phyloP scores from a whole-genome alignment of 2,329 filamentous ascomycete genomes.

The Fusarium paranaense region DNA sequence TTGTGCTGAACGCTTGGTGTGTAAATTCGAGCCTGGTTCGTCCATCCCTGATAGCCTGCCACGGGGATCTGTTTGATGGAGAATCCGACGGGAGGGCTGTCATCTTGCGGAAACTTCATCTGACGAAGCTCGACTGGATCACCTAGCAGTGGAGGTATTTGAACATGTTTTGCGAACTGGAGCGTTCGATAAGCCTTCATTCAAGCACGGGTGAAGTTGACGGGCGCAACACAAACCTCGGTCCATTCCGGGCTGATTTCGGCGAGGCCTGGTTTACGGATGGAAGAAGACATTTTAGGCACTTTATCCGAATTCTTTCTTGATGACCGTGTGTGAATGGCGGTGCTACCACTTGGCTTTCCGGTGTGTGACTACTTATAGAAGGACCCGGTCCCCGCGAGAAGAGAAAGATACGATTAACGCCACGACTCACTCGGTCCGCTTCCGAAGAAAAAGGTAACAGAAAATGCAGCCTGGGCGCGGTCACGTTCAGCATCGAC shows the following conservation, averaged over 20 bases:
- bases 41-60: neutral
- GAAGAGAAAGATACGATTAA: neutral
- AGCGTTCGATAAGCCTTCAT: neutral
- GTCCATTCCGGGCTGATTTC: neutral
- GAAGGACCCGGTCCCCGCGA: neutral
- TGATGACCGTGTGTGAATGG: neutral
- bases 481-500: neutral
- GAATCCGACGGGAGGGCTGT: neutral
- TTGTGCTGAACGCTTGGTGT: neutral
- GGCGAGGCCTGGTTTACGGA: neutral
- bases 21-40: neutral
- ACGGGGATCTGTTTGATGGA: neutral
- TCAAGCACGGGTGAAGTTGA: neutral
- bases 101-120: neutral
- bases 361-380: neutral
- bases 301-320: neutral
- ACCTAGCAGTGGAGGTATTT: neutral
- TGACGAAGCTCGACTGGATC: neutral
- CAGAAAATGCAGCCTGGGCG: neutral
- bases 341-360: neutral
- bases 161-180: neutral
- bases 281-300: neutral
- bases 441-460: neutral
- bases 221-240: neutral
- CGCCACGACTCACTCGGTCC: neutral